Base-by-base conservation (phyloP, 371 early-diverging fungal genomes). In the Lichtheimia hyalospora region DNA sequence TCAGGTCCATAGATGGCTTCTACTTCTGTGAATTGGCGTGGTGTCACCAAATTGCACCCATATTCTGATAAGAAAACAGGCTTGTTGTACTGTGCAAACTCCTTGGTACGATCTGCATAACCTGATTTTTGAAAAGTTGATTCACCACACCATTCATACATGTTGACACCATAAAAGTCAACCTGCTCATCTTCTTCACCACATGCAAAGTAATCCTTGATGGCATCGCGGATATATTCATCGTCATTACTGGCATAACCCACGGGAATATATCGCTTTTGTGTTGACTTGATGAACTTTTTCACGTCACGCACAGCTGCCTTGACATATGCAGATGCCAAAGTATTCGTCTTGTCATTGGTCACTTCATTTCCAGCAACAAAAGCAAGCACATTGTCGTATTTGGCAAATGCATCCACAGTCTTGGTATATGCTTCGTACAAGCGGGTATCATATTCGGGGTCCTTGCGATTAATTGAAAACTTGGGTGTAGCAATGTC, bases 191-290 rank as follows among this genome's bases (percentile, higher is more conserved):
- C 81, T 34, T 79, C 76, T 52, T 84, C 78, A 46, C 92, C 93
- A 55, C 93, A 92, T 57, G 79, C 84, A 70, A 90, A 91, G 63
- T 89, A 92, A 53, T 77, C 79, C 66, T 85, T 82, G 49, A 90
- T 82, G 50, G 82, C 73, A 60, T 83, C 77, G n/a, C 89, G 82
- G 51, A 90, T 87, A 54, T 71, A 74, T 39, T 84, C 77, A 66
- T 91, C 90, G 58, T 91, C 92, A 64, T 89, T 91, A 60, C 86
- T 88, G 43, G 90, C 89, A 59, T 93, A 93, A 0, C 93, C 92
- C 2, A 93, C 88, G 3, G 92, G 92, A 39, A 92, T 87, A 24
- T 66, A 59, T 43, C 84, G 70, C 3, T 63, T 42, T 15, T 71
- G 62, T n/a, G 58, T 75, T 2, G 60, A 57, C 49, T 70, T 71